These are phyloP conservation scores for Aspergillus hancockii DNA, from an alignment of 495 filamentous ascomycete genomes.

Conservation along the genomic window DNA sequence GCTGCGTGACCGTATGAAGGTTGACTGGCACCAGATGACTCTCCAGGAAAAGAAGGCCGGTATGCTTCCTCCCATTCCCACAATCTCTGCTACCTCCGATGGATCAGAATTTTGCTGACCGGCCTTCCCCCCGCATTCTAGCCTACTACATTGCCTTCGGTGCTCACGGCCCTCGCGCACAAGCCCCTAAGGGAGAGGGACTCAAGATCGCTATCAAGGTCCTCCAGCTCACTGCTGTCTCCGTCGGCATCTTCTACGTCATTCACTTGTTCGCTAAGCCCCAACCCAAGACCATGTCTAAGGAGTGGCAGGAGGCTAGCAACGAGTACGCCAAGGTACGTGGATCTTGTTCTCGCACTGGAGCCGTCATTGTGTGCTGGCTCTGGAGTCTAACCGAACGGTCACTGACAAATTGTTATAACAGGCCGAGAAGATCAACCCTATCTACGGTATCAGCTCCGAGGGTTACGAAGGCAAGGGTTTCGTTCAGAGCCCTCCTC, in stretches of 20 bases:
- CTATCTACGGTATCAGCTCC: constrained; percentile 81
- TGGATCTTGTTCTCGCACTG: constrained; percentile 17
- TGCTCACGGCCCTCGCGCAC: constrained; percentile 85
- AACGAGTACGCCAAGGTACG: constrained; percentile 89
- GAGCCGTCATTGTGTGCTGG: not conserved
- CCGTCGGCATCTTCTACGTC: constrained; percentile 63
- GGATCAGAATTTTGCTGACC: constrained; percentile 26
- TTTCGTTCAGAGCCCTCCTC: constrained; percentile 71
- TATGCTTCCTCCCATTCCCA: constrained; percentile 52
- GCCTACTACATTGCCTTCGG: constrained; percentile 99
- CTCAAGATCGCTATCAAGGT: constrained; percentile 74
- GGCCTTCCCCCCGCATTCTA: constrained; percentile 37
- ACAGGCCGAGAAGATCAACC: constrained; percentile 83
- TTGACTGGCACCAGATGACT: constrained; percentile 91
- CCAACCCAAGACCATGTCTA: constrained; percentile 82
- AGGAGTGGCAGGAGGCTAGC: constrained; percentile 89
- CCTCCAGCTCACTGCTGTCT: constrained; percentile 56
- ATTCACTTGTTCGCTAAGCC: constrained; percentile 67
- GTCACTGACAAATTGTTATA: constrained; percentile 13
- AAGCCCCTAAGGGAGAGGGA: constrained; percentile 77
- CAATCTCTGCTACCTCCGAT: constrained; percentile 2
- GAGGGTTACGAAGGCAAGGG: constrained; percentile 80
- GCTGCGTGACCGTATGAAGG: constrained; percentile 97
- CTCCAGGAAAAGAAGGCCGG: constrained; percentile 97
- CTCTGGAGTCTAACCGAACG: constrained; percentile 4